These are phyloP conservation scores for Aspergillus amoenus DNA, from an alignment of 2,329 filamentous ascomycete genomes.

Conservation along the genomic window DNA sequence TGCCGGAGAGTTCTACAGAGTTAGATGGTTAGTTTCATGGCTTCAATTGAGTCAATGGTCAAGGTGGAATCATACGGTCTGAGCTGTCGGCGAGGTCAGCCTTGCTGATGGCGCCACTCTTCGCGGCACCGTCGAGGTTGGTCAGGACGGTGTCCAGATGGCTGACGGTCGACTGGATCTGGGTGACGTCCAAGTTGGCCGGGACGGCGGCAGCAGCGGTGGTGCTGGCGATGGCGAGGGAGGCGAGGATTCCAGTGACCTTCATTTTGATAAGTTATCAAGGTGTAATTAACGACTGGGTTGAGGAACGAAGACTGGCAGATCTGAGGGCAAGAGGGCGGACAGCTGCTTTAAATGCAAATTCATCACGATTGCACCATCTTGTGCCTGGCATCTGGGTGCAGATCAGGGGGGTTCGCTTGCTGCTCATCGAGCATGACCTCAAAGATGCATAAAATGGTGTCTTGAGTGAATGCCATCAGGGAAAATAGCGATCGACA, in stretches of 20 bases:
- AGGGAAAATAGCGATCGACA: constrained; percentile 19
- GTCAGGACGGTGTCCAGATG: constrained; percentile 16
- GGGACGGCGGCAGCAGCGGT: constrained; percentile 30
- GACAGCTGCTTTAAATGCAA: constrained; percentile 24
- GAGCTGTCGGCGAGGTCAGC: neutral
- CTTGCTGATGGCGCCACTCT: constrained; percentile 1
- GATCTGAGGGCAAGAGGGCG: constrained; percentile 9
- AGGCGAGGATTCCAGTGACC: constrained; percentile 34
- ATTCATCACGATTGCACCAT: neutral
- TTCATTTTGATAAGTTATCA: constrained; percentile 31
- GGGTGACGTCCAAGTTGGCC: neutral
- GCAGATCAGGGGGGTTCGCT: constrained; percentile 20
- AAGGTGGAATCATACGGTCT: neutral
- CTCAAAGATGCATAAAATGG: neutral
- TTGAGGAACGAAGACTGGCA: neutral
- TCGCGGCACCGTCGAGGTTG: constrained; percentile 17
- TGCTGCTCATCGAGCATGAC: neutral
- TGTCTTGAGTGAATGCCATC: neutral
- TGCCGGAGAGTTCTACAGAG: neutral
- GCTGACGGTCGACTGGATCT: constrained; percentile 13
- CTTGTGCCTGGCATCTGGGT: constrained; percentile 1
- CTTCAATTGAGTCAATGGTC: no score
- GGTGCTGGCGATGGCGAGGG: constrained; percentile 32
- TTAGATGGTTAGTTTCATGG: neutral
- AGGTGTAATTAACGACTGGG: constrained; percentile 23